These are phyloP conservation scores for Agapanthus africanus DNA, from an alignment of 106 monocot species.

Conservation along the genomic window DNA sequence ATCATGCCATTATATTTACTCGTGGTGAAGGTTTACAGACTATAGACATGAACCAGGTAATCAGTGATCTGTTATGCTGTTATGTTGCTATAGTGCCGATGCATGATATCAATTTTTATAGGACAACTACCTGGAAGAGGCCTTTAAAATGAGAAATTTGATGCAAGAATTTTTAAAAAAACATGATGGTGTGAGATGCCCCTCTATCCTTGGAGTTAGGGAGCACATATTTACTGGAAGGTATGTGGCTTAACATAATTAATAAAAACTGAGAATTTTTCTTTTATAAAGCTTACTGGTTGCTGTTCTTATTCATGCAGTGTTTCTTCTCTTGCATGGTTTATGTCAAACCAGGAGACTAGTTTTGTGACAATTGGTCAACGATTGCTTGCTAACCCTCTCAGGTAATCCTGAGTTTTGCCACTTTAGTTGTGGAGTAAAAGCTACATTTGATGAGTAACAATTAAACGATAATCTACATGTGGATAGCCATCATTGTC, in stretches of 20 bases:
- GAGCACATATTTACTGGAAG: constrained; percentile 99
- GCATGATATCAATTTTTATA: constrained; percentile 9
- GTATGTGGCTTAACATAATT: too few relatives aligned
- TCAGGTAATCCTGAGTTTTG: too few relatives aligned
- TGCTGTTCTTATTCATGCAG: constrained; percentile 20
- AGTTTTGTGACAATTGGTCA: constrained; percentile 98
- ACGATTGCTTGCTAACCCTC: constrained; percentile 72
- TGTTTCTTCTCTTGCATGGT: constrained; percentile 97
- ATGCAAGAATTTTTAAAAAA: constrained; percentile 96
- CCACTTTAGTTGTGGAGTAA: too few relatives aligned
- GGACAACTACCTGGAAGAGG: constrained; percentile 99
- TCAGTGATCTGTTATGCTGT: not conserved
- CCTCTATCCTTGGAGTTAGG: constrained; percentile 93
- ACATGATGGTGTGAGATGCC: constrained; percentile 84
- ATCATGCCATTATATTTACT: constrained; percentile 95
- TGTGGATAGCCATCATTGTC: too few relatives aligned
- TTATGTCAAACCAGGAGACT: constrained; percentile 97
- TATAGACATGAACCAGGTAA: constrained; percentile 99
- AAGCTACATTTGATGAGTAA: too few relatives aligned
- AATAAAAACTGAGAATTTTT: not conserved
- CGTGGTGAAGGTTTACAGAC: constrained; percentile 98
- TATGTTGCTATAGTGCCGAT: not conserved
- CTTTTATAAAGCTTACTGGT: not conserved
- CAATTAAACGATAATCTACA: too few relatives aligned
- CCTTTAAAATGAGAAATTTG: constrained; percentile 95